phyloP scores from a whole-genome alignment of 805 yeast species.

The Zygosaccharomyces gambellarensis region DNA sequence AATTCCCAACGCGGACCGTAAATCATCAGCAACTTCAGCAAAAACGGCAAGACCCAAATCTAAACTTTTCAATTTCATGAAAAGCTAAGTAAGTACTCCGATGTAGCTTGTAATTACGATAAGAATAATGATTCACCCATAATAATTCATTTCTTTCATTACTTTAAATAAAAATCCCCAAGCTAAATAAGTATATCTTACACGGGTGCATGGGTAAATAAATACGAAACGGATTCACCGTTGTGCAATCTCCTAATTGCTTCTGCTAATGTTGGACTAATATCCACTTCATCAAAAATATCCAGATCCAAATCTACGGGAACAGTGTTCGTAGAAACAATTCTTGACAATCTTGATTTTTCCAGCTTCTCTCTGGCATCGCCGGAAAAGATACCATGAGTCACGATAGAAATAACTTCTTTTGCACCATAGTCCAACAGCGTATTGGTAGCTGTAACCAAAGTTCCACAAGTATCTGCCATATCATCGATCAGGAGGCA shows the following conservation, averaged over 20 bases:
- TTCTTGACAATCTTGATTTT: slow-evolving; percentile 58
- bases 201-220: slow-evolving; percentile 64
- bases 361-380: slow-evolving; percentile 71
- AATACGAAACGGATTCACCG: slow-evolving; percentile 89
- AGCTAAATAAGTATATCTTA: slow-evolving; percentile 3
- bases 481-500: slow-evolving; percentile 92
- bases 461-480: slow-evolving; percentile 98
- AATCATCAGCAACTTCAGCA: slow-evolving; percentile 9
- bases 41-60: slow-evolving; percentile 23
- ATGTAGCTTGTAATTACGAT: neutral
- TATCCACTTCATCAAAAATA: slow-evolving; percentile 76
- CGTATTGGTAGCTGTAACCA: slow-evolving; percentile 90
- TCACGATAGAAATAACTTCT: slow-evolving; percentile 85
- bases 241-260: slow-evolving; percentile 91
- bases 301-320: slow-evolving; percentile 66
- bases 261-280: slow-evolving; percentile 84
- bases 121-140: neutral
- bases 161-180: neutral
- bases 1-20: slow-evolving; percentile 9
- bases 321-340: slow-evolving; percentile 90
- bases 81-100: slow-evolving; percentile 4
- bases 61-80: slow-evolving; percentile 25
- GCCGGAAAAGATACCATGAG: slow-evolving; percentile 92
- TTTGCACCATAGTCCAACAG: slow-evolving; percentile 75
- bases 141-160: neutral